A percentile compares a stretch with the other conserved stretches of the same genome.
These are phyloP conservation scores for Amoeboaphelidium occidentale DNA, from an alignment of 371 early-diverging fungal species.

Conservation along the genomic window DNA sequence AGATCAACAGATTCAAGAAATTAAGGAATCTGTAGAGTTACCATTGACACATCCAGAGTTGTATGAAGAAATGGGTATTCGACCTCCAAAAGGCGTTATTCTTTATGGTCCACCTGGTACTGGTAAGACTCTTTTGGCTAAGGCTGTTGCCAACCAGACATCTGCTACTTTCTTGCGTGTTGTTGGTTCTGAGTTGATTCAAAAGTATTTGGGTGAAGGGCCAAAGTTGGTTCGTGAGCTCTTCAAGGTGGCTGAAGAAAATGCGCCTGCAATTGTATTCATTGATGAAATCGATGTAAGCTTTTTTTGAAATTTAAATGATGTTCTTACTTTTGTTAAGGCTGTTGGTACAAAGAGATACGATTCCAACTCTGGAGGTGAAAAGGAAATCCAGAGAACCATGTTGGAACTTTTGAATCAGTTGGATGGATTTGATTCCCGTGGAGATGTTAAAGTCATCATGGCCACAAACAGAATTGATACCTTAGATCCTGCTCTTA, in stretches of 20 bases:
- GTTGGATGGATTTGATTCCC: constrained; percentile 99
- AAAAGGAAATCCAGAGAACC: constrained; percentile 98
- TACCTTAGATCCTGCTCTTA: constrained; percentile 95
- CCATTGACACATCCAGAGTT: constrained; percentile 99
- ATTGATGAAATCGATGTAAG: constrained; percentile 98
- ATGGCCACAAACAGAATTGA: constrained; percentile 99
- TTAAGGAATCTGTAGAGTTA: constrained; percentile 98
- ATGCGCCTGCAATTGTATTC: constrained; percentile 99
- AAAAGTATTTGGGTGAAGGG: constrained; percentile 99
- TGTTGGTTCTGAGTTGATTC: constrained; percentile 99
- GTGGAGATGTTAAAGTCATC: constrained; percentile 98
- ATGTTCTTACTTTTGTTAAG: neutral
- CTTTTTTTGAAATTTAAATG: neutral
- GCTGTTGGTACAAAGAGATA: constrained; percentile 24
- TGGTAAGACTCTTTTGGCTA: constrained; percentile 97
- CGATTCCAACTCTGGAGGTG: constrained; percentile 92
- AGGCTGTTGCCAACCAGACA: constrained; percentile 99
- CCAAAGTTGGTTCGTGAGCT: constrained; percentile 98
- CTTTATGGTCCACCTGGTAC: constrained; percentile 98
- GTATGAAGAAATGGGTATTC: constrained; percentile 99
- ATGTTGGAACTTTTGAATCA: constrained; percentile 99
- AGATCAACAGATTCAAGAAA: constrained; percentile 97
- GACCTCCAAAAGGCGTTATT: constrained; percentile 99
- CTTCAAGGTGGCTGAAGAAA: constrained; percentile 96
- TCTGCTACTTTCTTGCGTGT: constrained; percentile 98